Evolutionary conservation across 2,329 filamentous ascomycete species (phyloP), one percentile per base, ranked within the genome.

Genomic region (Talaromyces sp.): DNA sequence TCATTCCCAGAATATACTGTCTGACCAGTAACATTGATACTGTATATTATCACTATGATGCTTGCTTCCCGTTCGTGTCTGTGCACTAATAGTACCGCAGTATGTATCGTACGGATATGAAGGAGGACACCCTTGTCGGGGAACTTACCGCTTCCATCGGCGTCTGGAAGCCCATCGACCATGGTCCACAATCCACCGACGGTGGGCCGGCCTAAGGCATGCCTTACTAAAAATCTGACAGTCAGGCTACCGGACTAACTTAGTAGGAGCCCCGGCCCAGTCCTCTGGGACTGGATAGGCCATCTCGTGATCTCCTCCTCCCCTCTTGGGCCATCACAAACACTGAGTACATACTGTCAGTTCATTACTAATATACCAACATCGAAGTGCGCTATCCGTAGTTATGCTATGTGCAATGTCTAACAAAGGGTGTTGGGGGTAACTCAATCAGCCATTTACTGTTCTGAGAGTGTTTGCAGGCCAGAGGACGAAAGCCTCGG

Each of bases 131-230:
- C 14, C 50, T 56, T 19, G 50, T 8, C 50, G 16, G 50, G 31
- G 50, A 56, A 56, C 37, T 22, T 35, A 37, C 50, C 50, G 27
- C 24, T 63, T 63, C 60, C 3, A 59, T 31, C 31, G 45, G 64
- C 60, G 60, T 63, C 64, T 66, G 64, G 64, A 63, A 66, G 60
- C 60, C 33, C 56, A 60, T 66, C 54, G 64, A 63, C 64, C 60
- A 49, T 57, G 64, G 59, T 57, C 50, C 61, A 35, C 60, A 62
- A 54, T 47, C 24, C 47, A 50, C 61, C 61, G 39, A 39, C 41
- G 31, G 61, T 63, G 50, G 47, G 45, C 11, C 45, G 7, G 45
- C 56, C 39, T 41, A 11, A 43, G 37, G 56, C 35, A 59, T 43
- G 24, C 49, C 5, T 27, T 4, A 31, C 56, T 58, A 41, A 43